These are phyloP conservation scores for Fusarium algeriense DNA, from an alignment of 2,329 filamentous ascomycete genomes.

Conservation along the genomic window DNA sequence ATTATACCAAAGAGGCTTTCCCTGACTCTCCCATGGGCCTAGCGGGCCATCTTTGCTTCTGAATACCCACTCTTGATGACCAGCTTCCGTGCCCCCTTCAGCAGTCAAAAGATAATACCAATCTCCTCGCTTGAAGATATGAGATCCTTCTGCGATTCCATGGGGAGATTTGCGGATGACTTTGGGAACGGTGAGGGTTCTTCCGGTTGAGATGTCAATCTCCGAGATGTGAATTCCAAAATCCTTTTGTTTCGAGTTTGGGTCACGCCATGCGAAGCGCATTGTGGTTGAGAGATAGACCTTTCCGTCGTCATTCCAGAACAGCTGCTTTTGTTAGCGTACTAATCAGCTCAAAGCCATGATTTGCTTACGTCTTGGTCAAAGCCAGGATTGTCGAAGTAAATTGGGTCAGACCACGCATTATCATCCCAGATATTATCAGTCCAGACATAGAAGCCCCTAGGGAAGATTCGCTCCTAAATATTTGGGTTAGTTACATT, in stretches of 20 bases:
- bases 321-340: constrained; percentile 46
- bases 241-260: constrained; percentile 59
- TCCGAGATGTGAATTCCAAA: constrained; percentile 63
- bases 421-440: constrained; percentile 64
- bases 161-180: constrained; percentile 54
- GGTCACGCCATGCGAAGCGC: constrained; percentile 53
- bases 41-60: constrained; percentile 58
- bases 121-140: constrained; percentile 41
- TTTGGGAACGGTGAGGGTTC: constrained; percentile 53
- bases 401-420: constrained; percentile 66
- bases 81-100: constrained; percentile 49
- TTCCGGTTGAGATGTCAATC: constrained; percentile 57
- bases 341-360: fast-evolving
- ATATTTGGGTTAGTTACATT: no score
- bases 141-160: constrained; percentile 58
- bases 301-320: constrained; percentile 63
- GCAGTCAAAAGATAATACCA: constrained; percentile 46
- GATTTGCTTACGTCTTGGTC: constrained; percentile 58
- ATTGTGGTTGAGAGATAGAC: constrained; percentile 62
- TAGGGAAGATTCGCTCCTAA: constrained; percentile 60
- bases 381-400: constrained; percentile 66
- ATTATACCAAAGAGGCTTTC: constrained; percentile 51
- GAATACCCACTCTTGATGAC: constrained; percentile 65
- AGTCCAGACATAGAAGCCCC: constrained; percentile 67
- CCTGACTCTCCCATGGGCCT: constrained; percentile 62